Conservation (phyloP, 2,329 filamentous ascomycete species). For the Macrophomina tecta region DNA sequence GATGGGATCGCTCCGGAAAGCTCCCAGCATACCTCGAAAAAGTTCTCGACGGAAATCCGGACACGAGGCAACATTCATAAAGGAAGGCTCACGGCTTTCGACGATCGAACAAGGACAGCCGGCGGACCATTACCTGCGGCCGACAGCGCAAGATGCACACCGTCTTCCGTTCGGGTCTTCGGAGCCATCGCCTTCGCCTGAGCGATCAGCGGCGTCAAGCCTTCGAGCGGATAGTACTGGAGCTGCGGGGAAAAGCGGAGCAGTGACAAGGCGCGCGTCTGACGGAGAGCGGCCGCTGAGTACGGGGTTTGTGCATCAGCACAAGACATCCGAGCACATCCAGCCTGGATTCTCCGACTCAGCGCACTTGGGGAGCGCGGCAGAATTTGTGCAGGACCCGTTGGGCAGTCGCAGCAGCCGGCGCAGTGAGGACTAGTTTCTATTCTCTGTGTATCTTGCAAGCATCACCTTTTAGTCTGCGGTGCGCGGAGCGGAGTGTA, state of each 20-base stretch:
- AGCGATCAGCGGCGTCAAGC: constrained; percentile 45
- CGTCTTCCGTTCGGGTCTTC: constrained; percentile 46
- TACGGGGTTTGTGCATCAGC: constrained; percentile 47
- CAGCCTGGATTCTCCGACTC: constrained; percentile 40
- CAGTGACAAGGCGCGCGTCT: background rate
- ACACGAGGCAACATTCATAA: constrained; percentile 37
- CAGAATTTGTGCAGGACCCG: constrained; percentile 42
- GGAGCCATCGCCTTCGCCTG: constrained; percentile 44
- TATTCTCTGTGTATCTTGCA: constrained; percentile 22
- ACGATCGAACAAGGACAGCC: constrained; percentile 37
- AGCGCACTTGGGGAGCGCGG: constrained; percentile 42
- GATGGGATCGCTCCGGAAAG: constrained; percentile 32
- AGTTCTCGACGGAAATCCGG: constrained; percentile 61
- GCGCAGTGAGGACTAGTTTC: constrained; percentile 13
- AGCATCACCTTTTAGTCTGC: constrained; percentile 21
- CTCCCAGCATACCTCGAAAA: constrained; percentile 67
- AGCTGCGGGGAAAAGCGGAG: background rate
- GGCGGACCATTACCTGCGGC: constrained; percentile 14
- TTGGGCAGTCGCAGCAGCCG: constrained; percentile 13
- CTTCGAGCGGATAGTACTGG: constrained; percentile 5
- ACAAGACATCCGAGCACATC: constrained; percentile 46
- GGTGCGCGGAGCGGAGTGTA: constrained; percentile 11
- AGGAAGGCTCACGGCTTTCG: constrained; percentile 37
- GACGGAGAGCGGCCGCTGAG: constrained; percentile 39
- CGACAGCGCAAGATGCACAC: constrained; percentile 27